Evolutionary conservation across 169 alveolate genomes (phyloP).

Genomic region (Amoebophrya sp.): DNA sequence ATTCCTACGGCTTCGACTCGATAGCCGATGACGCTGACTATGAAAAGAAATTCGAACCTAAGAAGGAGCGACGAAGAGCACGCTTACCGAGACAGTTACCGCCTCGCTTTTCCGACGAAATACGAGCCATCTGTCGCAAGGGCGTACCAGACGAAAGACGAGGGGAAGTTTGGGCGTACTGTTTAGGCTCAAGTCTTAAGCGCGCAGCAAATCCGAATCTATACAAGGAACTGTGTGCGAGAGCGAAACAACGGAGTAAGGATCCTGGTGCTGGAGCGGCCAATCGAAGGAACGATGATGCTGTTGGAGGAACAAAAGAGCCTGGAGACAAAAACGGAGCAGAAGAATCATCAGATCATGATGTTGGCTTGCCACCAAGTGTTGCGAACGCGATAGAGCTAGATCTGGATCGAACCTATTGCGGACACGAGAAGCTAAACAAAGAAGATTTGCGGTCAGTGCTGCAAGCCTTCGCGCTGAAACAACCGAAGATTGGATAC

Average conservation of each 20-base stretch:
- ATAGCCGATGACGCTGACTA: background rate
- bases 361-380: background rate
- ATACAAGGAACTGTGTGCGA: background rate
- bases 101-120: background rate
- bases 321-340: too few species aligned
- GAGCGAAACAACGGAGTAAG: background rate
- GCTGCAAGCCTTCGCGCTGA: background rate
- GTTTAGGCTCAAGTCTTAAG: background rate
- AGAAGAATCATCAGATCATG: background rate
- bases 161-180: background rate
- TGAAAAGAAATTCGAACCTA: background rate
- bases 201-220: background rate
- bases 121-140: background rate
- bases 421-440: background rate
- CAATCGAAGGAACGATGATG: too few species aligned
- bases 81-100: background rate
- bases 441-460: background rate
- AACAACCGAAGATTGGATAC: background rate
- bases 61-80: background rate
- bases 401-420: constrained; percentile 5
- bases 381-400: background rate
- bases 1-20: background rate
- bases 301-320: too few species aligned
- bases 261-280: too few species aligned
- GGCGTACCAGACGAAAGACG: background rate